Conservation (phyloP, 805 yeast genomes). For the Saccharomyces jurei region DNA sequence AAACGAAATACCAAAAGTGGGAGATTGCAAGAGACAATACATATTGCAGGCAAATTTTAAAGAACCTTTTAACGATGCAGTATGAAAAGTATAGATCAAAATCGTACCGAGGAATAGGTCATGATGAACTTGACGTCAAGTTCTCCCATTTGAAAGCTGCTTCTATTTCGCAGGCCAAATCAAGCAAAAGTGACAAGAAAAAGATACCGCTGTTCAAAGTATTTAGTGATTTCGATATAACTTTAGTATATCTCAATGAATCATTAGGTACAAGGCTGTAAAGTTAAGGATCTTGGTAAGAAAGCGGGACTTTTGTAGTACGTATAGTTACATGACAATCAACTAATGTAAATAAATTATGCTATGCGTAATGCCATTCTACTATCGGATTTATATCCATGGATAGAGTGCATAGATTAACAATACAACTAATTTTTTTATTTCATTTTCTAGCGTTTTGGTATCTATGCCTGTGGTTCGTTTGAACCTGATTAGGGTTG, state of each 20-base stretch:
- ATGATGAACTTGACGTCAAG: not conserved
- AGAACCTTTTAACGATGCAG: slow-evolving; percentile 24
- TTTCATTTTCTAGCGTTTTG: not conserved
- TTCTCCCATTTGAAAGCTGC: not conserved
- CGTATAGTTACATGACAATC: not conserved
- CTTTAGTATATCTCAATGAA: slow-evolving; percentile 21
- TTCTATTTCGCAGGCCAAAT: not conserved
- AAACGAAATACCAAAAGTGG: not conserved
- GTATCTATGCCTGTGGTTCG: not conserved
- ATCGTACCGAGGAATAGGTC: not conserved
- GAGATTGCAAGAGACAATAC: slow-evolving; percentile 13
- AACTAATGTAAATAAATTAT: not conserved
- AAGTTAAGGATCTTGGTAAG: not conserved
- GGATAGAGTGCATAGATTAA: not conserved
- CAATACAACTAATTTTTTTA: not conserved
- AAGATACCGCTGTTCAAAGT: slow-evolving; percentile 1
- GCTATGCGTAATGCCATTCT: not conserved
- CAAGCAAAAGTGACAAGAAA: not conserved
- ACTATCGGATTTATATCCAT: not conserved
- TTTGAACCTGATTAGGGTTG: not conserved
- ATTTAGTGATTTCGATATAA: slow-evolving; percentile 21
- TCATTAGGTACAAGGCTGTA: slow-evolving; percentile 19
- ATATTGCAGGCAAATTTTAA: slow-evolving; percentile 19
- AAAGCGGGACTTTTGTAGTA: not conserved
- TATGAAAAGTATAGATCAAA: slow-evolving; percentile 16